phyloP scores from a whole-genome alignment of 306 rosid species.

The Vigna unguiculata region DNA sequence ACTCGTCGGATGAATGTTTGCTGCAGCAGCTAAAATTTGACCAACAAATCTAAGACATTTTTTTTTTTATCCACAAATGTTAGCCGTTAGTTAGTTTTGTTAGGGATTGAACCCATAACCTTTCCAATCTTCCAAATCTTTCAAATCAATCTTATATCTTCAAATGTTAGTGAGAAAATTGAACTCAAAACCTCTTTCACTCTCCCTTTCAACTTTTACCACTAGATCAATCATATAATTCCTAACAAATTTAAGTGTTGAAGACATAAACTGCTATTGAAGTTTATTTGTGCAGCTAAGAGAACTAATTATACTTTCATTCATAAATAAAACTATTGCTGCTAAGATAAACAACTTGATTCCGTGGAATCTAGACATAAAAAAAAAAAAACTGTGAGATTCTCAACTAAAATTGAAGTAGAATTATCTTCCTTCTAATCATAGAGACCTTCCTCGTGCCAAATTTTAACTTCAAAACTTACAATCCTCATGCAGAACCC shows the following conservation, averaged over 20 bases:
- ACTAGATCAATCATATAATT: too few relatives aligned
- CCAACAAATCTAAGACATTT: slow-evolving; percentile 30
- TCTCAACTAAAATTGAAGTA: not conserved
- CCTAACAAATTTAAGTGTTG: too few relatives aligned
- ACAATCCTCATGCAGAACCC: not conserved
- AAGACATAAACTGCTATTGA: slow-evolving; percentile 31
- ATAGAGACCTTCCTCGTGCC: not conserved
- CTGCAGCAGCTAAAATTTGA: slow-evolving; percentile 24
- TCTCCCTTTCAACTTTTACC: too few relatives aligned
- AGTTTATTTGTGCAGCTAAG: slow-evolving; percentile 29
- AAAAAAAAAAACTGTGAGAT: not conserved
- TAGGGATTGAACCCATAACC: too few relatives aligned
- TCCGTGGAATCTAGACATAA: not conserved
- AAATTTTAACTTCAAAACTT: not conserved
- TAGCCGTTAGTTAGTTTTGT: too few relatives aligned
- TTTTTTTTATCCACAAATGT: too few relatives aligned
- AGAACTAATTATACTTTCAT: slow-evolving; percentile 40
- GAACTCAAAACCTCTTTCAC: too few relatives aligned
- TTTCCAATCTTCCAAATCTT: too few relatives aligned
- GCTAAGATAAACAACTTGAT: slow-evolving; percentile 18
- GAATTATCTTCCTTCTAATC: not conserved
- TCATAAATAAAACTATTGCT: not conserved
- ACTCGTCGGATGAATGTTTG: not conserved
- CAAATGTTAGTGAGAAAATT: too few relatives aligned
- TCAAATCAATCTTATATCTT: too few relatives aligned